Base-by-base conservation (phyloP, 371 early-diverging fungal species). In the Sporodiniella umbellata region DNA sequence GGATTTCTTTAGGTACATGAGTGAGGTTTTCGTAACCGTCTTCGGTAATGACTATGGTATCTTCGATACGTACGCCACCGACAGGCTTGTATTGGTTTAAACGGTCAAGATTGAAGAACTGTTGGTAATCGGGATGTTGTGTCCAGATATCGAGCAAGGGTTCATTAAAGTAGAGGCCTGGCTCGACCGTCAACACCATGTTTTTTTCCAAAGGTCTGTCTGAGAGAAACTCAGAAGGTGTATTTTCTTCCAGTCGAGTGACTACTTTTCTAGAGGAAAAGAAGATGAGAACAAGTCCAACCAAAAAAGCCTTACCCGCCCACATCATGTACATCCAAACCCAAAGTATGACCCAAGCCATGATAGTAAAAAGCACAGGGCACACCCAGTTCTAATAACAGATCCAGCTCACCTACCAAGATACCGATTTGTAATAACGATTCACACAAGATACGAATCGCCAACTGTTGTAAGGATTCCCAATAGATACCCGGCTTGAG, bases 31-130 rank as follows among this genome's bases (percentile, higher is more conserved):
- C 82, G 51, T 75, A 54, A n/a, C 89, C 88, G 26, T 73, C 50
- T 37, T 78, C 74, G 14, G 86, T 87, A 12, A 90, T 83, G 8
- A 87, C 80, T 8, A 95, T 83, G 24, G 88, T 88, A 62, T 94
- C 94, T 65, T 95, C 96, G 44, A 95, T 93, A 33, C 94, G 80
- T 30, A 95, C 93, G 47, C 96, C 96, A 42, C 96, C 96, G 12
- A 94, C 88, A 17, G 53, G 50, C 42, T 73, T 58, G 62, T 88
- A 92, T 22, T 74, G 65, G 25, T 78, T 72, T 2, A 91, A 62
- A 2, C 73, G 62, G 21, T 81, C 81, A 58, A 84, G 62, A 64
- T 92, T 75, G 49, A 95, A 77, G 49, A 67, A 89, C 56, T 75
- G 51, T 37, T 78, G 63, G 25, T 79, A 64, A 1, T 66, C 68